These are phyloP conservation scores for Aspergillus haitiensis DNA, from an alignment of 495 filamentous ascomycete genomes.

Conservation along the genomic window DNA sequence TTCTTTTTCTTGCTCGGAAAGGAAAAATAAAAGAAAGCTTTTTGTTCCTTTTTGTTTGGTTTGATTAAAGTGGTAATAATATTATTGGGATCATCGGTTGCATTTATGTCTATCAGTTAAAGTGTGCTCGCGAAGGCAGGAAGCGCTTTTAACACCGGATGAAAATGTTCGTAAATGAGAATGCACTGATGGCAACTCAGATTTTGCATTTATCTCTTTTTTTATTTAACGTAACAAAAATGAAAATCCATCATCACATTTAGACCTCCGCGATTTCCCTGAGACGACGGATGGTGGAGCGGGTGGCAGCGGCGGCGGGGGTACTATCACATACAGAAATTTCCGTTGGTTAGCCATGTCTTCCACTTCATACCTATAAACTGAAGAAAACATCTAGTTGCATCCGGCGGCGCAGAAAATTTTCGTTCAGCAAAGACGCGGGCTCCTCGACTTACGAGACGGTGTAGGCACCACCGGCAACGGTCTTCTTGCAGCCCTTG, in stretches of 20 bases:
- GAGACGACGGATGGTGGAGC: conserved; percentile 96
- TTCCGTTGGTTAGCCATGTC: conserved; percentile 26
- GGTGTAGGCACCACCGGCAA: conserved; percentile 95
- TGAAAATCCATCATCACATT: conserved; percentile 48
- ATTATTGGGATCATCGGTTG: conserved; percentile 24
- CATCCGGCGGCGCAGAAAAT: background rate
- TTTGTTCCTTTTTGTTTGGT: background rate
- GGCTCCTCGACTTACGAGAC: conserved; percentile 74
- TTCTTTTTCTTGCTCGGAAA: too few species aligned
- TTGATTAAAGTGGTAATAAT: conserved; percentile 5
- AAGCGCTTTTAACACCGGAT: conserved; percentile 19
- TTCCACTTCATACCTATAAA: background rate
- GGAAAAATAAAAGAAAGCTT: too few species aligned
- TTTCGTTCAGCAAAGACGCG: background rate
- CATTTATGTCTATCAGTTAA: conserved; percentile 27
- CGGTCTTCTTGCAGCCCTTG: conserved; percentile 87
- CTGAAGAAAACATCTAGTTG: background rate
- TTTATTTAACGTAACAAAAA: conserved; percentile 49
- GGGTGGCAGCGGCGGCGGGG: conserved; percentile 90
- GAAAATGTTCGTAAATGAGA: conserved; percentile 19
- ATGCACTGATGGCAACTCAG: conserved; percentile 31
- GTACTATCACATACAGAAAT: conserved; percentile 57
- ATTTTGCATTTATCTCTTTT: conserved; percentile 46
- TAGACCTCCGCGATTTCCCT: conserved; percentile 98
- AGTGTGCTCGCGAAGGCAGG: conserved; percentile 18